Percentiles rank a stretch among this genome's conserved stretches.
phyloP scores from a whole-genome alignment of 768 basidiomycete species.

The Suillus tomentosus region DNA sequence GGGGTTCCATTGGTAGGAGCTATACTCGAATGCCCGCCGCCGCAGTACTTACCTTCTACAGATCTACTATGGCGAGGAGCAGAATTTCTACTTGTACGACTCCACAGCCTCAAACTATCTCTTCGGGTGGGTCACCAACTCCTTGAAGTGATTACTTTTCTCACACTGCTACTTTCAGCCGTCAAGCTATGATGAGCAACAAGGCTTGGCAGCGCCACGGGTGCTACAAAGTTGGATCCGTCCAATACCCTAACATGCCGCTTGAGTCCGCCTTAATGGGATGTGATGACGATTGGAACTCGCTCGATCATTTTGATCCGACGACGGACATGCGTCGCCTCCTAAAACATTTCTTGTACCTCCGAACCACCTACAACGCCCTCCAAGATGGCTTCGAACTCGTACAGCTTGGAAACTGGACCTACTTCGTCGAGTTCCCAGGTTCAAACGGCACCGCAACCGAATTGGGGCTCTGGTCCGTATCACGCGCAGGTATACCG shows the following conservation, averaged over 20 bases:
- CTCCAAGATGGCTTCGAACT: slow-evolving; percentile 88
- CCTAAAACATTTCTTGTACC: slow-evolving; percentile 69
- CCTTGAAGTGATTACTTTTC: slow-evolving; percentile 9
- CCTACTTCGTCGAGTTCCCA: slow-evolving; percentile 71
- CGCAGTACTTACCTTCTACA: slow-evolving; percentile 26
- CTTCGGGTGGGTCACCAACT: slow-evolving; percentile 58
- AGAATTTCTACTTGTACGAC: slow-evolving; percentile 85
- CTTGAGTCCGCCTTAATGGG: slow-evolving; percentile 77
- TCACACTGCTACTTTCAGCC: slow-evolving; percentile 45
- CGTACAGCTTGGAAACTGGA: slow-evolving; percentile 87
- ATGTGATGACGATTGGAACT: slow-evolving; percentile 89
- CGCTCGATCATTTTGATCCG: slow-evolving; percentile 93
- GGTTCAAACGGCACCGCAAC: slow-evolving; percentile 82
- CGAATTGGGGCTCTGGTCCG: slow-evolving; percentile 89
- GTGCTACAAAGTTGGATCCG: slow-evolving; percentile 87
- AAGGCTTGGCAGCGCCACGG: slow-evolving; percentile 92
- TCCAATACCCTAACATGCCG: slow-evolving; percentile 93
- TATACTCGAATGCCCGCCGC: too few species aligned
- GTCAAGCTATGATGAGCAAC: slow-evolving; percentile 87
- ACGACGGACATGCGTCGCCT: slow-evolving; percentile 76
- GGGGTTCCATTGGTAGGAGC: slow-evolving; percentile 71
- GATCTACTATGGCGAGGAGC: slow-evolving; percentile 92
- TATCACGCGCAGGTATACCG: slow-evolving; percentile 67
- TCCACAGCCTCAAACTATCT: slow-evolving; percentile 90
- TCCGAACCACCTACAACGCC: slow-evolving; percentile 68